Percentiles rank a stretch among this genome's conserved stretches.
phyloP scores from a whole-genome alignment of 345 rosid genomes.

The Salix brachista region DNA sequence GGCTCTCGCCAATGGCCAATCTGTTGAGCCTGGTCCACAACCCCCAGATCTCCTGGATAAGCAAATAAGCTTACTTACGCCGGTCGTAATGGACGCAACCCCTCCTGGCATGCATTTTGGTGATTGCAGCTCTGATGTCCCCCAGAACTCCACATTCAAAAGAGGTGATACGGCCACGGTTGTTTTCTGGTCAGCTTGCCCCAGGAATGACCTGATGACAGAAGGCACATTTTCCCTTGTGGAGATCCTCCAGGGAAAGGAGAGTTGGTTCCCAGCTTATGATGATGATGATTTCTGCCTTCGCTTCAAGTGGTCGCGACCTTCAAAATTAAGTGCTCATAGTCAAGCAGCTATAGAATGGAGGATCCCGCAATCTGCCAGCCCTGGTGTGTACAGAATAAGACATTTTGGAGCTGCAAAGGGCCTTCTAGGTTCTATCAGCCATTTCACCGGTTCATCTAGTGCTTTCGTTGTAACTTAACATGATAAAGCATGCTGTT shows the following conservation, averaged over 20 bases:
- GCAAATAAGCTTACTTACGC: constrained; percentile 83
- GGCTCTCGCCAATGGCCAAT: constrained; percentile 49
- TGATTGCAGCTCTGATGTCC: constrained; percentile 69
- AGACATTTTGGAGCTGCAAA: constrained; percentile 72
- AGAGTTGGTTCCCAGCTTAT: constrained; percentile 72
- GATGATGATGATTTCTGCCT: constrained; percentile 96
- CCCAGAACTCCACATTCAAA: constrained; percentile 65
- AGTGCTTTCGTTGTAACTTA: constrained; percentile 57
- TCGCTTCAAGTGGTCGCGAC: constrained; percentile 83
- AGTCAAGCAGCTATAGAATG: constrained; percentile 82
- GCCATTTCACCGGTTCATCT: constrained; percentile 68
- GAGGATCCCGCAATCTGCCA: constrained; percentile 68
- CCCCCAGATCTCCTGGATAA: constrained; percentile 76
- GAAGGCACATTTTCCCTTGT: constrained; percentile 92
- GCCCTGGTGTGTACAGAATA: constrained; percentile 75
- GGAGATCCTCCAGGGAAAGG: constrained; percentile 64
- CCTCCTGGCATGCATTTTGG: constrained; percentile 73
- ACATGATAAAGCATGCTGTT: constrained; percentile 17
- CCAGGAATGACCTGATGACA: constrained; percentile 84
- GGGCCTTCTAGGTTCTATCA: constrained; percentile 44
- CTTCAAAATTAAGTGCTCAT: constrained; percentile 54
- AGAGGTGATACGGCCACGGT: constrained; percentile 64
- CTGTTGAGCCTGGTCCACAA: constrained; percentile 58
- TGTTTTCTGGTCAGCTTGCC: constrained; percentile 92
- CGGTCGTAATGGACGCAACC: constrained; percentile 79